Percentiles rank a stretch among this genome's conserved stretches.
Conservation (phyloP, 768 basidiomycete genomes). For the Crassisporium funariophilum region DNA sequence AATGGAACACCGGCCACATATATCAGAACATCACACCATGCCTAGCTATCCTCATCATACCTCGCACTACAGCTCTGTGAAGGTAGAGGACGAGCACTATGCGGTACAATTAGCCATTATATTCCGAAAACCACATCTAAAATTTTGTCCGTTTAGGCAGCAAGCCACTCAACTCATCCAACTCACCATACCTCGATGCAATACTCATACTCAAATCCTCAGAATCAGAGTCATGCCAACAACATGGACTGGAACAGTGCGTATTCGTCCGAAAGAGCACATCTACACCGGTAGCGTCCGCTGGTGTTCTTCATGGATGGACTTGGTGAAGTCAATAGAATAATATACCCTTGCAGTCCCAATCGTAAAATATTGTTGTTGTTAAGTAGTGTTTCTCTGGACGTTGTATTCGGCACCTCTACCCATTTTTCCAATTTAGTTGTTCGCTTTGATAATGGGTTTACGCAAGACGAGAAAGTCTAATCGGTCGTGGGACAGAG, state of each 20-base stretch:
- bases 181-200: conserved; percentile 47
- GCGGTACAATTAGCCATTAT: conserved; percentile 38
- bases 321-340: neutral
- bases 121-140: neutral
- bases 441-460: too few relatives aligned
- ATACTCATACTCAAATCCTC: conserved; percentile 50
- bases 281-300: conserved; percentile 55
- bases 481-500: conserved; percentile 30
- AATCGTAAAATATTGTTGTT: conserved; percentile 17
- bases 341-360: conserved; percentile 12
- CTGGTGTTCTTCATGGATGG: conserved; percentile 9
- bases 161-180: conserved; percentile 13
- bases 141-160: conserved; percentile 1
- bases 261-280: conserved; percentile 66
- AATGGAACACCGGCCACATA: conserved; percentile 47
- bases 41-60: conserved; percentile 44
- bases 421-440: too few relatives aligned
- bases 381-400: too few relatives aligned
- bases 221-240: conserved; percentile 35
- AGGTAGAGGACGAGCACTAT: conserved; percentile 69
- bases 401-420: too few relatives aligned
- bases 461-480: conserved; percentile 21
- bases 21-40: conserved; percentile 42
- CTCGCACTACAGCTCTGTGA: conserved; percentile 55
- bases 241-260: conserved; percentile 61